Evolutionary conservation across 148 eudicot species (phyloP).

Genomic region (Cornus controversa): DNA sequence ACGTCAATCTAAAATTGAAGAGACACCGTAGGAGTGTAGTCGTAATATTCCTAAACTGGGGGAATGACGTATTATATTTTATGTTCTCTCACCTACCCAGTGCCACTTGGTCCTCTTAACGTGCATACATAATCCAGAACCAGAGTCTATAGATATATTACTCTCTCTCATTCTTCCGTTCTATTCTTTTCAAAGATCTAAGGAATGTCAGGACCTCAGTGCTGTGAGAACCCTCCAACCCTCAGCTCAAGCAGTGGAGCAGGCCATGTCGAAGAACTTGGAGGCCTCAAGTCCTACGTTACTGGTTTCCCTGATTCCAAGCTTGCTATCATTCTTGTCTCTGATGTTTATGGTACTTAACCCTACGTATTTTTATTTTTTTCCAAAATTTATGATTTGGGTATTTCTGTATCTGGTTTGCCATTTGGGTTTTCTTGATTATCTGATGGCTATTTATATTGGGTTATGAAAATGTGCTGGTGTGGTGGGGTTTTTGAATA

Average conservation of each 20-base stretch:
- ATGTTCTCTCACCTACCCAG: too few species aligned
- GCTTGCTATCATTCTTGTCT: constrained; percentile 13
- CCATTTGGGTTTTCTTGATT: constrained; percentile 1
- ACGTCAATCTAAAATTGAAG: too few species aligned
- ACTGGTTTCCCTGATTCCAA: constrained; percentile 17
- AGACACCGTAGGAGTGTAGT: too few species aligned
- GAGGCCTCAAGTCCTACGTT: constrained; percentile 20
- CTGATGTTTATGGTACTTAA: constrained; percentile 16
- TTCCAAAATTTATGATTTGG: neutral
- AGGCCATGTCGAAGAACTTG: constrained; percentile 18
- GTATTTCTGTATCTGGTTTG: neutral
- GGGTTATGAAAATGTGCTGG: neutral
- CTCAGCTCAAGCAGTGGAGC: constrained; percentile 15
- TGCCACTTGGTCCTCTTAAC: too few species aligned
- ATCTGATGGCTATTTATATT: neutral
- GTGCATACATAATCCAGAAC: too few species aligned
- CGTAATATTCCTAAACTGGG: too few species aligned
- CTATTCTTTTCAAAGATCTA: neutral
- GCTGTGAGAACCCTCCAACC: constrained; percentile 24
- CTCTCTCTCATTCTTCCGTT: too few species aligned
- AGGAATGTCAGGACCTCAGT: constrained; percentile 16
- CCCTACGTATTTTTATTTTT: neutral
- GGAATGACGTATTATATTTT: too few species aligned
- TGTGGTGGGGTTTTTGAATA: neutral
- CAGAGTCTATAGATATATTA: too few species aligned